Evolutionary conservation across 768 basidiomycete species (phyloP), one percentile per base, ranked within the genome.

Genomic region (Pisolithus sp.): DNA sequence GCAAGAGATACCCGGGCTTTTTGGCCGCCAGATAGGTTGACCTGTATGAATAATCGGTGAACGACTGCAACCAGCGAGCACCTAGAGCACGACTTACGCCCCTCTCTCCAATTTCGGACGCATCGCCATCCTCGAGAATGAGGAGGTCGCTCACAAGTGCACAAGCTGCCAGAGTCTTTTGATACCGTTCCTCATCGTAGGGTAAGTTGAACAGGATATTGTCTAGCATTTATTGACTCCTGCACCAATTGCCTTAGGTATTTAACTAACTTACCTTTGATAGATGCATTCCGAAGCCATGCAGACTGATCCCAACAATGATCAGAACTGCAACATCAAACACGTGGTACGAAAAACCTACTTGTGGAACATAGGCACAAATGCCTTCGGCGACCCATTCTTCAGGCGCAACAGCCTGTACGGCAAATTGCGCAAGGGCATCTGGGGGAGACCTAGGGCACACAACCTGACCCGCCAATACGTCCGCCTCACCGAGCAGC

Each of bases 81-180:
- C 7, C 24, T 28, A n/a, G 8, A 26, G 49, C n/a, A 24, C 4
- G 8, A 21, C 67, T 13, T 62, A 89, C 89, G 23, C 89, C 89
- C 30, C 87, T 83, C 71, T 92, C 89, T 18, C 89, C 89, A 50
- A 92, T 91, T 66, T 93, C 90, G 0, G 89, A 82, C 57, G 88
- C 83, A 57, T 93, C 90, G 1, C 90, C 89, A 59, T 93, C 90
- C 62, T 93, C 91, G 15, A 93, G 72, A 50, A 93, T 90, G 46
- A 82, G 79, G 31, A 93, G 73, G 61, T 93, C 90, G 50, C 74
- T 79, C 20, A 84, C 70, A 20, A 93, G 73, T 1, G 89, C 88
- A 53, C 81, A 82, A 41, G 82, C 88, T 66, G 89, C 83, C 6
- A 95, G 71, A 7, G 90, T 92, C 57, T 78, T 78, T 53, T 79